phyloP scores from a whole-genome alignment of 2,329 filamentous ascomycete species.

The Venturia effusa region DNA sequence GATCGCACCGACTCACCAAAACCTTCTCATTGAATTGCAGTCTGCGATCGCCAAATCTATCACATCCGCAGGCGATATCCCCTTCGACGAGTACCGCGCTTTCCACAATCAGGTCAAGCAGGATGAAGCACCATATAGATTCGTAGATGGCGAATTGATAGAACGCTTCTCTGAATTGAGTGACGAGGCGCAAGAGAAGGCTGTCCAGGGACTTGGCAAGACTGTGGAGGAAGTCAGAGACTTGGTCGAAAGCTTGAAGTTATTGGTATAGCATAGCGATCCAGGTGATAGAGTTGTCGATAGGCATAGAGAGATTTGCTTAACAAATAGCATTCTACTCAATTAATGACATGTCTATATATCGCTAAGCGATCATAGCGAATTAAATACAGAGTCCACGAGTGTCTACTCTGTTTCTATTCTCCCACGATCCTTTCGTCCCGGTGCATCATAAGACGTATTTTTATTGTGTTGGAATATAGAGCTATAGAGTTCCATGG shows the following conservation, averaged over 20 bases:
- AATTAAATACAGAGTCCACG: no score
- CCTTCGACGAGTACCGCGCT: slow-evolving; percentile 71
- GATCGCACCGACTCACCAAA: slow-evolving; percentile 60
- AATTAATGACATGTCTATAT: neutral
- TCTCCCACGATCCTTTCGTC: no score
- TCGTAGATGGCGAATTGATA: slow-evolving; percentile 85
- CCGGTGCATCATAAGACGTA: no score
- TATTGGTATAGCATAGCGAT: slow-evolving; percentile 32
- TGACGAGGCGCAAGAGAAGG: slow-evolving; percentile 44
- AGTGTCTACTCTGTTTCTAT: no score
- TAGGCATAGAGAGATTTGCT: no score
- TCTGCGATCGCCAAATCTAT: slow-evolving; percentile 55
- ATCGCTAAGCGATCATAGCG: no score
- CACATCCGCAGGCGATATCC: slow-evolving; percentile 58
- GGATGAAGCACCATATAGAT: slow-evolving; percentile 67
- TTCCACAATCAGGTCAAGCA: slow-evolving; percentile 64
- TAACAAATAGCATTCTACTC: neutral
- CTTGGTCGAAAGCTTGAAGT: slow-evolving; percentile 46
- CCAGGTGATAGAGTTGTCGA: neutral
- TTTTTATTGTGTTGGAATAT: no score
- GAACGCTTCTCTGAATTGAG: slow-evolving; percentile 70
- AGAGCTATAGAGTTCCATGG: no score
- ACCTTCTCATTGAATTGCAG: slow-evolving; percentile 77
- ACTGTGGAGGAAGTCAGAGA: slow-evolving; percentile 47
- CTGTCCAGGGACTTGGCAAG: slow-evolving; percentile 42